Evolutionary conservation across 2,329 filamentous ascomycete genomes (phyloP).

Genomic region (Aspergillus vadensis): DNA sequence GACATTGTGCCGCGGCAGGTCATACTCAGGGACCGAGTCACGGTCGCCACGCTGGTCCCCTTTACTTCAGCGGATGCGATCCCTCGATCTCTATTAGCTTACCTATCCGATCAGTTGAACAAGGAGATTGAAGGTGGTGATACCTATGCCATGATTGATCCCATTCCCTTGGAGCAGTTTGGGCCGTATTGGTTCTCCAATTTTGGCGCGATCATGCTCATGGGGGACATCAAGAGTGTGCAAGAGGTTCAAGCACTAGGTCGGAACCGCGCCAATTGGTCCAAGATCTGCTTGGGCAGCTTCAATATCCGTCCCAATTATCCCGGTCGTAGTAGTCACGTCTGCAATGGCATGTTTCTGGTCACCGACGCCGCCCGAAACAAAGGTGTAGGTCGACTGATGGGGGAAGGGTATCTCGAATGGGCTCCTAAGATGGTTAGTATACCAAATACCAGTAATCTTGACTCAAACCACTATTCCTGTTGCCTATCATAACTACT

Average conservation of each 20-base stretch:
- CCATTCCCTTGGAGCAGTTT: conserved; percentile 73
- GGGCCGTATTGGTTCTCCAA: conserved; percentile 87
- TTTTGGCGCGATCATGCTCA: conserved; percentile 83
- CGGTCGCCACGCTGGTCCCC: conserved; percentile 79
- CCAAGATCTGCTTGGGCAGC: conserved; percentile 78
- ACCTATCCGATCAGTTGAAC: conserved; percentile 81
- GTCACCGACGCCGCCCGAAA: conserved; percentile 73
- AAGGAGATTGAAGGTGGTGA: conserved; percentile 90
- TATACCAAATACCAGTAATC: conserved; percentile 9
- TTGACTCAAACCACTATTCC: background rate
- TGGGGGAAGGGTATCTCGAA: conserved; percentile 76
- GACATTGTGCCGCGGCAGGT: conserved; percentile 75
- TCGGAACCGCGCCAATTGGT: conserved; percentile 69
- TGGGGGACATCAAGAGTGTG: conserved; percentile 69
- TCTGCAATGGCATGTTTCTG: conserved; percentile 76
- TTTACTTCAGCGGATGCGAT: conserved; percentile 76
- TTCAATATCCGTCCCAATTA: conserved; percentile 97
- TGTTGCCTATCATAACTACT: background rate
- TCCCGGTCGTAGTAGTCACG: conserved; percentile 83
- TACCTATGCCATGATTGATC: conserved; percentile 84
- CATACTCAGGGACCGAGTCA: conserved; percentile 79
- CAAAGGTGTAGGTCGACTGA: conserved; percentile 71
- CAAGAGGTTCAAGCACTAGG: conserved; percentile 55
- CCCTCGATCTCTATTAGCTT: conserved; percentile 71
- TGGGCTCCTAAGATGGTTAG: conserved; percentile 68